Evolutionary conservation across 106 monocot genomes (phyloP).

Genomic region (Acanthochlamys bracteata): DNA sequence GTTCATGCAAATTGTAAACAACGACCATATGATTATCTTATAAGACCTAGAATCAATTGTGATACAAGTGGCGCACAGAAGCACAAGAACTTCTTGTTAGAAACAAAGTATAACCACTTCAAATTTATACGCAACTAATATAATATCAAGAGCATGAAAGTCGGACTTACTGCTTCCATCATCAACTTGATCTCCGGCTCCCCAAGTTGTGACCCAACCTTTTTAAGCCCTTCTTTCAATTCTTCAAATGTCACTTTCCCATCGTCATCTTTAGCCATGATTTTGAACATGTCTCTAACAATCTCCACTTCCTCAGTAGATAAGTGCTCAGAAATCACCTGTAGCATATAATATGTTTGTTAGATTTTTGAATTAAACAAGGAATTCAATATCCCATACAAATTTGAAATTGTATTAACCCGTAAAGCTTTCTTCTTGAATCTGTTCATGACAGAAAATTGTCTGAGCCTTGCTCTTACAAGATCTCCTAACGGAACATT

Average conservation of each 20-base stretch:
- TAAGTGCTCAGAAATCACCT: conserved; percentile 74
- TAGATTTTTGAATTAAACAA: background rate
- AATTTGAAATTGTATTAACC: conserved; percentile 21
- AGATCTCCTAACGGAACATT: conserved; percentile 64
- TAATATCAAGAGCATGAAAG: background rate
- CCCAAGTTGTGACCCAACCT: conserved; percentile 53
- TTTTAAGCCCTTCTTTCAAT: conserved; percentile 55
- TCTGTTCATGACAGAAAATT: conserved; percentile 70
- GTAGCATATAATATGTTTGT: background rate
- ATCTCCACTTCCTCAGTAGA: conserved; percentile 62
- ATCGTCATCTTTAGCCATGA: conserved; percentile 60
- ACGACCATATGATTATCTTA: no score
- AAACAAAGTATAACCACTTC: background rate
- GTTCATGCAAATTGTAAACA: no score
- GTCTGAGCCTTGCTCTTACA: conserved; percentile 64
- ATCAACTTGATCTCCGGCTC: conserved; percentile 71
- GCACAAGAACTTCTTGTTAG: background rate
- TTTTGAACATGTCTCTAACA: conserved; percentile 55
- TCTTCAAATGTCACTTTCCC: conserved; percentile 72
- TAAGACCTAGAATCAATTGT: no score
- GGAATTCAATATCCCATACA: background rate
- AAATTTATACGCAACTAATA: background rate
- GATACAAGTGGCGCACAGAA: no score
- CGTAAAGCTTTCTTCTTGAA: conserved; percentile 75
- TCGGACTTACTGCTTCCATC: conserved; percentile 65